Percentiles rank a stretch among this genome's conserved stretches.
These are phyloP conservation scores for Citrus cavaleriei DNA, from an alignment of 345 rosid species.

Conservation along the genomic window DNA sequence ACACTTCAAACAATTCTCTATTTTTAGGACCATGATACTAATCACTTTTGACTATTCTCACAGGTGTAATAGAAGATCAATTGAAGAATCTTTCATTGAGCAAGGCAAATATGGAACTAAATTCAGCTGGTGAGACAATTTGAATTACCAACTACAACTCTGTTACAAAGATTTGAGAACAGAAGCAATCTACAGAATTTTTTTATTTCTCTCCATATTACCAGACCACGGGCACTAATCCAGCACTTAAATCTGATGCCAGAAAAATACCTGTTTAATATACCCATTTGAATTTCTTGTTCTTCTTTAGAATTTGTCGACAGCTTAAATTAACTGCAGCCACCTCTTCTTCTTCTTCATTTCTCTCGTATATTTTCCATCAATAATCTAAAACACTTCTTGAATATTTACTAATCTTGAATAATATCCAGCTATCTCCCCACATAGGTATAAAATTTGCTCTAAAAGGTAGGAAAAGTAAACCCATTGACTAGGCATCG, in stretches of 20 bases:
- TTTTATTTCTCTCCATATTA: not conserved
- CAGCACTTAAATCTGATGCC: not conserved
- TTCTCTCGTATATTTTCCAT: not conserved
- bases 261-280: not conserved
- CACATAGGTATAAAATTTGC: not conserved
- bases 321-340: not conserved
- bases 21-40: not conserved
- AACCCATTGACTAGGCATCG: no score
- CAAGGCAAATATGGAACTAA: not conserved
- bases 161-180: not conserved
- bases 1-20: not conserved
- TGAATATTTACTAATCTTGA: not conserved
- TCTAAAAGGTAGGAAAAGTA: no score
- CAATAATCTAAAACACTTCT: not conserved
- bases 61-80: not conserved
- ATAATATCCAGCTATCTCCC: not conserved
- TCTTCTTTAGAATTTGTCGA: not conserved
- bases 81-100: not conserved
- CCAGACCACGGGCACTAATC: not conserved
- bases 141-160: not conserved
- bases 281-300: no score
- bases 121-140: not conserved
- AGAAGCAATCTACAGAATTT: not conserved
- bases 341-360: not conserved
- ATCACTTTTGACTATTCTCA: not conserved